phyloP scores from a whole-genome alignment of 768 basidiomycete genomes.

The Leccinellum rugosiceps region DNA sequence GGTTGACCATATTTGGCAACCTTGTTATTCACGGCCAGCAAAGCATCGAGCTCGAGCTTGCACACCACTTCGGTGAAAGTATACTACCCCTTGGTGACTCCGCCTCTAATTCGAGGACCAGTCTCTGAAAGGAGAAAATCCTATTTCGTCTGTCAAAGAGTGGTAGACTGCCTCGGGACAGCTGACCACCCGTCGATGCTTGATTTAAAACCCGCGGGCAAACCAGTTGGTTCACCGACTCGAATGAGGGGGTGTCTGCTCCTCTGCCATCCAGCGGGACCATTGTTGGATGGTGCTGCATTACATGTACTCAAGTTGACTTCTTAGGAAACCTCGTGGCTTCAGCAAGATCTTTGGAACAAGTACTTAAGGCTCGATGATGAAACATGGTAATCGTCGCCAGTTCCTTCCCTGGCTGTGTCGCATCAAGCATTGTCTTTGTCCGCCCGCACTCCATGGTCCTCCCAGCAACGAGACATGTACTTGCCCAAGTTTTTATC shows the following conservation, averaged over 20 bases:
- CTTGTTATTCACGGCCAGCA: background rate
- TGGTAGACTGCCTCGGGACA: background rate
- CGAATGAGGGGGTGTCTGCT: slow-evolving; percentile 4
- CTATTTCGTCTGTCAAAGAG: background rate
- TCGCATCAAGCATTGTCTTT: background rate
- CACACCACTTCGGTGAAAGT: background rate
- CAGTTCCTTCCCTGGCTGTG: background rate
- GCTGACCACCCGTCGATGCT: background rate
- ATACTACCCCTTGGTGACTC: background rate
- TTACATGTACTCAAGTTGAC: background rate
- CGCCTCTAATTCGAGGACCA: background rate
- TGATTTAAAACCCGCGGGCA: background rate
- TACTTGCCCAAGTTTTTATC: background rate
- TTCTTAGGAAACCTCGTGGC: background rate
- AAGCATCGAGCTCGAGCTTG: background rate
- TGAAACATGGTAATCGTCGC: background rate
- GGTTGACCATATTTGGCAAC: background rate
- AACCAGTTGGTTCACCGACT: background rate
- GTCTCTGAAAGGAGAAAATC: background rate
- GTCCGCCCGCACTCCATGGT: background rate
- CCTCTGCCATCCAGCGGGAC: background rate
- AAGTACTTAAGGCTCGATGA: slow-evolving; percentile 10
- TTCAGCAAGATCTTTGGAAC: background rate
- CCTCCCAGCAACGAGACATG: background rate
- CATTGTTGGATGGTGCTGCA: background rate